A percentile compares a stretch with the other conserved stretches of the same genome.
phyloP scores from a whole-genome alignment of 2,329 filamentous ascomycete genomes.

The Trichoderma atroviride region DNA sequence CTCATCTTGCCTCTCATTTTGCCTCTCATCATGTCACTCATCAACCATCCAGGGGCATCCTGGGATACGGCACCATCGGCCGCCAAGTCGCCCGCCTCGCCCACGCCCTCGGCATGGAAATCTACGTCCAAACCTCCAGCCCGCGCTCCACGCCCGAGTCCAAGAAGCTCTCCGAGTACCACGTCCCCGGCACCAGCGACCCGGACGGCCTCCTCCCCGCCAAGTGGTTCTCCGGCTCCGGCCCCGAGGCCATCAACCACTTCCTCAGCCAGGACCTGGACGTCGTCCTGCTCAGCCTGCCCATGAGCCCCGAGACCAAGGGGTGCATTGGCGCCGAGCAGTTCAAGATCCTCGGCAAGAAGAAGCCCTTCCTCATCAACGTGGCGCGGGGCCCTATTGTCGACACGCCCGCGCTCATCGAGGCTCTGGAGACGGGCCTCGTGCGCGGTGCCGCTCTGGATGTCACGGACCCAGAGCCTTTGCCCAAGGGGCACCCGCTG shows the following conservation, averaged over 20 bases:
- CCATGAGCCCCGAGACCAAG: slow-evolving; percentile 43
- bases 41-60: slow-evolving; percentile 37
- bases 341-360: slow-evolving; percentile 43
- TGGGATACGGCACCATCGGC: slow-evolving; percentile 52
- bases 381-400: slow-evolving; percentile 59
- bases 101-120: slow-evolving; percentile 64
- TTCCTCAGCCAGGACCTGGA: slow-evolving; percentile 50
- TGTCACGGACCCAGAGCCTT: slow-evolving; percentile 72
- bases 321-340: slow-evolving; percentile 49
- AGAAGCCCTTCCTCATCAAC: slow-evolving; percentile 63
- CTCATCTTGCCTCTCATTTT: background rate
- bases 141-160: slow-evolving; percentile 62
- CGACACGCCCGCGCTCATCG: slow-evolving; percentile 55
- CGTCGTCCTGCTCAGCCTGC: slow-evolving; percentile 47
- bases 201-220: slow-evolving; percentile 46
- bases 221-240: slow-evolving; percentile 47
- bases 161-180: slow-evolving; percentile 57
- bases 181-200: slow-evolving; percentile 63
- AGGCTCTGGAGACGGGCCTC: slow-evolving; percentile 50
- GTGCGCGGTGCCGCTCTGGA: slow-evolving; percentile 66
- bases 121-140: slow-evolving; percentile 68
- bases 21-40: background rate
- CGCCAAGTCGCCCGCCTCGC: slow-evolving; percentile 51
- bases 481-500: slow-evolving; percentile 64
- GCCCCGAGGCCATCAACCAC: slow-evolving; percentile 40